Evolutionary conservation across 1,139 yeast species (phyloP).

Genomic region (Pichia sp.): DNA sequence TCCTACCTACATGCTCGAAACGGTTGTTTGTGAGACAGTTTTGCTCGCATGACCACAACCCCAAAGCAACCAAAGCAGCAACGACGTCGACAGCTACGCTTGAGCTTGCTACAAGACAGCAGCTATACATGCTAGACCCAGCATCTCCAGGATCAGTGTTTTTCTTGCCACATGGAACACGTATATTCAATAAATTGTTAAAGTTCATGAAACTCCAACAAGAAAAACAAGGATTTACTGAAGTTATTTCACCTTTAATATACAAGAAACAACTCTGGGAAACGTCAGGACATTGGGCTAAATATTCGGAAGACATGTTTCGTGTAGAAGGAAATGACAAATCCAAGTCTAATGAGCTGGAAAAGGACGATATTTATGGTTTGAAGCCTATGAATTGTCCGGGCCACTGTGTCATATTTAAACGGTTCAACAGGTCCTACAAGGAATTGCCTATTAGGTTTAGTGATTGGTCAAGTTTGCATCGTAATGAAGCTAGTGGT

Average conservation of each 20-base stretch:
- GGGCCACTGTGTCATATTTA: slow-evolving; percentile 88
- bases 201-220: slow-evolving; percentile 82
- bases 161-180: slow-evolving; percentile 87
- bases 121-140: slow-evolving; percentile 70
- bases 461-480: slow-evolving; percentile 91
- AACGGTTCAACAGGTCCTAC: slow-evolving; percentile 78
- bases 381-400: slow-evolving; percentile 99
- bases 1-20: neutral
- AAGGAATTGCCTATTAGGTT: slow-evolving; percentile 85
- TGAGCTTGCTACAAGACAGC: slow-evolving; percentile 58
- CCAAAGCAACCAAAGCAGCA: neutral
- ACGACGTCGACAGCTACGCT: slow-evolving; percentile 37
- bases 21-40: slow-evolving; percentile 4
- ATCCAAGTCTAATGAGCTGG: slow-evolving; percentile 25
- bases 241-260: slow-evolving; percentile 89
- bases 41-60: slow-evolving; percentile 11
- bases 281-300: slow-evolving; percentile 93
- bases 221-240: slow-evolving; percentile 78
- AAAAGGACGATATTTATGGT: slow-evolving; percentile 47
- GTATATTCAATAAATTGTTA: slow-evolving; percentile 73
- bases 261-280: slow-evolving; percentile 86
- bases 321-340: slow-evolving; percentile 54
- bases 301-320: slow-evolving; percentile 93
- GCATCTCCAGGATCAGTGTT: slow-evolving; percentile 85
- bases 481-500: slow-evolving; percentile 93